Evolutionary conservation across 768 basidiomycete species (phyloP).

Genomic region (Macrocybe gigantea): DNA sequence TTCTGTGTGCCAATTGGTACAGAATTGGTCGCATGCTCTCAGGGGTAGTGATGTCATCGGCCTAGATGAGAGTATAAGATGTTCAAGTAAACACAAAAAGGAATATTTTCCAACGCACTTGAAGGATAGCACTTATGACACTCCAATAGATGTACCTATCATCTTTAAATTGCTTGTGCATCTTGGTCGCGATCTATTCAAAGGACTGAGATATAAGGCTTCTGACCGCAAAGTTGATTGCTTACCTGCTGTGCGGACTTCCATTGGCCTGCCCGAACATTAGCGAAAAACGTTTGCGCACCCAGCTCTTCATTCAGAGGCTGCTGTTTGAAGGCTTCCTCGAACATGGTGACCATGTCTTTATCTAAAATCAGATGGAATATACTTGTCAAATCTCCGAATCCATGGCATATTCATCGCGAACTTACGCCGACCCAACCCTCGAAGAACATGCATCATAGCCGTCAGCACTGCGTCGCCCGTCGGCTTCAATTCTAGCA

Average conservation of each 20-base stretch:
- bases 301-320: conserved; percentile 81
- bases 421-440: conserved; percentile 60
- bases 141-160: conserved; percentile 83
- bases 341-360: conserved; percentile 81
- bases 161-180: conserved; percentile 81
- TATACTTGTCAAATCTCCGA: conserved; percentile 1
- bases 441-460: conserved; percentile 80
- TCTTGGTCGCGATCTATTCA: conserved; percentile 64
- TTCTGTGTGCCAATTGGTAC: conserved; percentile 72
- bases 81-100: background rate
- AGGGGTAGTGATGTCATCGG: conserved; percentile 61
- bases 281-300: conserved; percentile 80
- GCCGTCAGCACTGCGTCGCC: conserved; percentile 71
- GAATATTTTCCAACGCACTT: conserved; percentile 35
- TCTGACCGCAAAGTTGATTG: background rate
- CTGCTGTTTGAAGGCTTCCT: conserved; percentile 78
- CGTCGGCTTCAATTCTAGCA: conserved; percentile 65
- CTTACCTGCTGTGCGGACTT: conserved; percentile 78
- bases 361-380: conserved; percentile 36
- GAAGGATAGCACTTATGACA: conserved; percentile 72
- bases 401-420: background rate
- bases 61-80: conserved; percentile 33
- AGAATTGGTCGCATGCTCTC: conserved; percentile 59
- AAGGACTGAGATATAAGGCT: conserved; percentile 5
- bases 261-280: conserved; percentile 76